Conservation (phyloP, 192 early-diverging fungal species). For the Linnemannia hyalina region DNA sequence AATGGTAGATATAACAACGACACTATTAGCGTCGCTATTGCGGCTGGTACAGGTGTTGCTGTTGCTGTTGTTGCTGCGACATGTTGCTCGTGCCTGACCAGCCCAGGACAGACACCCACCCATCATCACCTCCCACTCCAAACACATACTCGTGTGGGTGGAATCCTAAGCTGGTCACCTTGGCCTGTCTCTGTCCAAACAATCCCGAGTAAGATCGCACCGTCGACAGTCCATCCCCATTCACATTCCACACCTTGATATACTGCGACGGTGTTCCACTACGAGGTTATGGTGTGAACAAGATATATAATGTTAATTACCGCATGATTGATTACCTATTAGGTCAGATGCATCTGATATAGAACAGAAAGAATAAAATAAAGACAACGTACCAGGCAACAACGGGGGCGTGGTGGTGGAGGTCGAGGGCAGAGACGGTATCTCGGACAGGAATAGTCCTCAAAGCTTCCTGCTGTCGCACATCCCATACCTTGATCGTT, state of each 20-base stretch:
- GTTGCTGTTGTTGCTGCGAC: constrained; percentile 7
- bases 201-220: constrained; percentile 68
- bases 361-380: neutral
- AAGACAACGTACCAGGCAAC: constrained; percentile 64
- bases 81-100: constrained; percentile 31
- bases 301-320: constrained; percentile 7
- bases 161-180: constrained; percentile 72
- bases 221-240: constrained; percentile 60
- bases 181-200: constrained; percentile 63
- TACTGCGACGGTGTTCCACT: constrained; percentile 58
- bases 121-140: constrained; percentile 62
- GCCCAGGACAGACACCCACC: constrained; percentile 49
- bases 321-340: neutral
- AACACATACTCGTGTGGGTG: constrained; percentile 77
- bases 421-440: constrained; percentile 60
- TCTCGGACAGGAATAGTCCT: constrained; percentile 59
- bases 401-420: constrained; percentile 72
- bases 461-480: constrained; percentile 60
- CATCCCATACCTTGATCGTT: constrained; percentile 74
- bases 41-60: constrained; percentile 1
- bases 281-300: neutral
- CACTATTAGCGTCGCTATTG: neutral
- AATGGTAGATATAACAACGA: too few species aligned
- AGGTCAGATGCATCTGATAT: too few species aligned
- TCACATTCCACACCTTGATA: constrained; percentile 72